phyloP scores from a whole-genome alignment of 2,329 filamentous ascomycete species.

The Diplodia corticola region DNA sequence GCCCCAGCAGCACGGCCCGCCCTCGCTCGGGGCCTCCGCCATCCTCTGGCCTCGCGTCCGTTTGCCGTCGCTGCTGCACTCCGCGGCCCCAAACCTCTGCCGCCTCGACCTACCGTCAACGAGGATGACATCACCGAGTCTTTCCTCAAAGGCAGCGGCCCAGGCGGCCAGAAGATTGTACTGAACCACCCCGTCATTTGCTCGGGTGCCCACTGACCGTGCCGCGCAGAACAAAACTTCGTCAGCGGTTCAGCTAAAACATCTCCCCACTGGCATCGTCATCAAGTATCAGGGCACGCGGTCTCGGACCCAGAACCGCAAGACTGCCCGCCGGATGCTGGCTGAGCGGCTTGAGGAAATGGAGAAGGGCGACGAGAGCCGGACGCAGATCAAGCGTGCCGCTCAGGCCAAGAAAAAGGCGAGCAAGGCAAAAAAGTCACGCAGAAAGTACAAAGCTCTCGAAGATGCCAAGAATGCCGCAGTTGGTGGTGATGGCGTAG shows the following conservation, averaged over 20 bases:
- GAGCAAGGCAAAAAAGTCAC: slow-evolving; percentile 77
- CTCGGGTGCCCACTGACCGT: neutral
- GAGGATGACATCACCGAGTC: slow-evolving; percentile 79
- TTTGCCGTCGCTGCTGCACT: slow-evolving; percentile 28
- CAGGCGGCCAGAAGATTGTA: slow-evolving; percentile 88
- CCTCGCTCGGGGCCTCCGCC: neutral
- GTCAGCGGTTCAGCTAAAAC: slow-evolving; percentile 89
- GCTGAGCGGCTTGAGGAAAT: slow-evolving; percentile 75
- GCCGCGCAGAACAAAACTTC: slow-evolving; percentile 80
- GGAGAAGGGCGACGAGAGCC: slow-evolving; percentile 68
- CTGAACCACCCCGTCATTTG: slow-evolving; percentile 27
- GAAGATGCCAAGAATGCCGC: slow-evolving; percentile 49
- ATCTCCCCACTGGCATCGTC: slow-evolving; percentile 85
- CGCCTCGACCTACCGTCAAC: slow-evolving; percentile 72
- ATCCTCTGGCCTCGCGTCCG: slow-evolving; percentile 23
- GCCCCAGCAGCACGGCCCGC: neutral
- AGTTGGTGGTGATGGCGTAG: slow-evolving; percentile 28
- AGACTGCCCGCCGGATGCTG: slow-evolving; percentile 75
- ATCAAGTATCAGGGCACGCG: slow-evolving; percentile 93
- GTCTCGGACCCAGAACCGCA: slow-evolving; percentile 82
- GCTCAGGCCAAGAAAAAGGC: slow-evolving; percentile 68
- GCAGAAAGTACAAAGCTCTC: slow-evolving; percentile 72
- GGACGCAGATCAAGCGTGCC: slow-evolving; percentile 64
- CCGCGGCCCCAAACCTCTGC: slow-evolving; percentile 60
- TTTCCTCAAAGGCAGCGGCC: slow-evolving; percentile 88